These are phyloP conservation scores for Didymellaceae sp. DNA, from an alignment of 2,329 filamentous ascomycete species.

Conservation along the genomic window DNA sequence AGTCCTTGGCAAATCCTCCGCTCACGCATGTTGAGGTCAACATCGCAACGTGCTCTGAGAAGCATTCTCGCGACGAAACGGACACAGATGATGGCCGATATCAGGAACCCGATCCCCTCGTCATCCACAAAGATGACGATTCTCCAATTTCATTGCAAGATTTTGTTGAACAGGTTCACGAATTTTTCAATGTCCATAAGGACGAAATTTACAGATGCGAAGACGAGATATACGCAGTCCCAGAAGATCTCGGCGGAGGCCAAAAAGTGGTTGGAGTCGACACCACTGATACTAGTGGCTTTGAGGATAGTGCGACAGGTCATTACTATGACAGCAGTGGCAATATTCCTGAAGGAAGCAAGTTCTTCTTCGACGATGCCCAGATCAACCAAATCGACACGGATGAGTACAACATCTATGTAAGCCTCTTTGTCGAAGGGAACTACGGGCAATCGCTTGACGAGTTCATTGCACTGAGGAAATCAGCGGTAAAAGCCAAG, in stretches of 20 bases:
- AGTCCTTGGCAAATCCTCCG: conserved; percentile 2
- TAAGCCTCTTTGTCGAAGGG: background rate
- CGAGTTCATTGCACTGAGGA: too few species aligned
- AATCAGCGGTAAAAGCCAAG: too few species aligned
- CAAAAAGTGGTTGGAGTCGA: conserved; percentile 3
- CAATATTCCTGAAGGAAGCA: background rate
- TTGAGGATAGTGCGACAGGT: background rate
- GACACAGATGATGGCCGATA: conserved; percentile 1
- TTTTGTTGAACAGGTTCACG: conserved; percentile 17
- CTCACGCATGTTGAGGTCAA: background rate
- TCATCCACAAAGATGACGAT: conserved; percentile 12
- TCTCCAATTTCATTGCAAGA: conserved; percentile 9
- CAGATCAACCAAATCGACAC: conserved; percentile 1
- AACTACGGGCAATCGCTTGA: background rate
- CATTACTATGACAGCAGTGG: background rate
- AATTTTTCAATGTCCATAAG: conserved; percentile 8
- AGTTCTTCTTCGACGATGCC: background rate
- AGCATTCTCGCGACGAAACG: conserved; percentile 5
- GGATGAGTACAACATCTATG: background rate
- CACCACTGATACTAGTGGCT: background rate
- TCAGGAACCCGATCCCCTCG: conserved; percentile 7
- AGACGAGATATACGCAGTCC: conserved; percentile 7
- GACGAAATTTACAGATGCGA: conserved; percentile 11
- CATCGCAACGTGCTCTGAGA: conserved; percentile 2
- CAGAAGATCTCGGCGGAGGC: conserved; percentile 3